Evolutionary conservation across 2,329 filamentous ascomycete genomes (phyloP).

Genomic region (Phaeosphaeriaceae sp.): DNA sequence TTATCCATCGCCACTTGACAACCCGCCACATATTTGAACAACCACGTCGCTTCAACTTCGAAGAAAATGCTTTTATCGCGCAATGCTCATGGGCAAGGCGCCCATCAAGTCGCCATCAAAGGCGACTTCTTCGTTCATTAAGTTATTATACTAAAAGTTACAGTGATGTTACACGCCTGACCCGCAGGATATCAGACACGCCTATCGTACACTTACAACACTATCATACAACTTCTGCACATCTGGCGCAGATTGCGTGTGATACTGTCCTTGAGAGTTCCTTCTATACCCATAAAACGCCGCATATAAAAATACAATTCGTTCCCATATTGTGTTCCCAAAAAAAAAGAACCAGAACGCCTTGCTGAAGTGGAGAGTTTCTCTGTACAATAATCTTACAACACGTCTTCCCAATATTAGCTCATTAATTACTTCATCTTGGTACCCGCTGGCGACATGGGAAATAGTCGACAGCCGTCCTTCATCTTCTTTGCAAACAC

Average conservation of each 20-base stretch:
- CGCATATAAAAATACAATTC: background rate
- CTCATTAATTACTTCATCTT: background rate
- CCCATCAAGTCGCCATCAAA: background rate
- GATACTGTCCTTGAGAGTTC: slow-evolving; percentile 1
- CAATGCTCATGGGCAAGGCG: background rate
- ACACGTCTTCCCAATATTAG: background rate
- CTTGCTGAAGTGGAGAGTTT: slow-evolving; percentile 8
- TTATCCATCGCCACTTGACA: too few relatives aligned
- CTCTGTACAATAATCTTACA: slow-evolving; percentile 5
- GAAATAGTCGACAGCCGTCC: slow-evolving; percentile 28
- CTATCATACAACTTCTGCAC: slow-evolving; percentile 1
- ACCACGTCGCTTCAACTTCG: too few relatives aligned
- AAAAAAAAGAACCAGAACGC: slow-evolving; percentile 1
- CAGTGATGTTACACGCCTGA: slow-evolving; percentile 4
- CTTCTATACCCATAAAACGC: slow-evolving; percentile 1
- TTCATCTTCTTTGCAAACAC: slow-evolving; percentile 34
- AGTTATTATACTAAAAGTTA: slow-evolving; percentile 9
- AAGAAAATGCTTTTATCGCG: background rate
- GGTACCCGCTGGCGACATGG: slow-evolving; percentile 14
- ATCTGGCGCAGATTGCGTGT: slow-evolving; percentile 1
- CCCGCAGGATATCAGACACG: slow-evolving; percentile 4
- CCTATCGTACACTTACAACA: slow-evolving; percentile 2
- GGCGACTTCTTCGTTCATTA: background rate
- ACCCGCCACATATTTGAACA: too few relatives aligned
- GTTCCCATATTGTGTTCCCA: background rate